Percentiles rank a stretch among this genome's conserved stretches.
Conservation (phyloP, 306 rosid genomes). For the Inga laurina region DNA sequence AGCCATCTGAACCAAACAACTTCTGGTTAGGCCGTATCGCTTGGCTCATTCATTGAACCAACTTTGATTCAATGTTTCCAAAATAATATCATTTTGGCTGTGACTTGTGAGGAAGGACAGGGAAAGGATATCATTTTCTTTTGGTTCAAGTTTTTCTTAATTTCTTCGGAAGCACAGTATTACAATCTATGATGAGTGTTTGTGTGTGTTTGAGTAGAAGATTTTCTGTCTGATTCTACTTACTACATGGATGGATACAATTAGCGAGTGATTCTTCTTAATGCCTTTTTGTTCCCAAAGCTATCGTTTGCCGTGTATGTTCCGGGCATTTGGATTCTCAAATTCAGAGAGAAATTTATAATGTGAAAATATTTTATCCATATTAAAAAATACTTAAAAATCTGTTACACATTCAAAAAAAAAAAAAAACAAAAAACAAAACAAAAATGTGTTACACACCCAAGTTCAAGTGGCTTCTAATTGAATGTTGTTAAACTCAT, state of each 20-base stretch:
- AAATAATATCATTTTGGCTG: background rate
- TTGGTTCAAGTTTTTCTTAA: background rate
- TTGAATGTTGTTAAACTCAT: no score
- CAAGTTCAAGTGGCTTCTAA: no score
- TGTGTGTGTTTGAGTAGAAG: background rate
- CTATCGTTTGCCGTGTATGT: no score
- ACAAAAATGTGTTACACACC: no score
- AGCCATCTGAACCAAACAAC: conserved; percentile 63
- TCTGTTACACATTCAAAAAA: no score
- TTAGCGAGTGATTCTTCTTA: no score
- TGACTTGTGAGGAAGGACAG: background rate
- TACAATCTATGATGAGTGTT: background rate
- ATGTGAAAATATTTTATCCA: no score
- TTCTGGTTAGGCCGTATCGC: conserved; percentile 34
- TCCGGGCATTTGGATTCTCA: no score
- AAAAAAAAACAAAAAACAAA: no score
- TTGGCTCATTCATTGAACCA: conserved; percentile 36
- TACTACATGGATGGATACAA: background rate
- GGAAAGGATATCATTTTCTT: conserved; percentile 5
- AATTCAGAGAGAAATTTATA: no score
- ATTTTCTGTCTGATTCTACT: background rate
- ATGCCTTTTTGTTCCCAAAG: no score
- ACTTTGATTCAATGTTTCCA: background rate
- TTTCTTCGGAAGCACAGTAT: background rate
- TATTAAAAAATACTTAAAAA: no score